These are phyloP conservation scores for Yamadazyma blattariae DNA, from an alignment of 1,139 yeast species.

Conservation along the genomic window DNA sequence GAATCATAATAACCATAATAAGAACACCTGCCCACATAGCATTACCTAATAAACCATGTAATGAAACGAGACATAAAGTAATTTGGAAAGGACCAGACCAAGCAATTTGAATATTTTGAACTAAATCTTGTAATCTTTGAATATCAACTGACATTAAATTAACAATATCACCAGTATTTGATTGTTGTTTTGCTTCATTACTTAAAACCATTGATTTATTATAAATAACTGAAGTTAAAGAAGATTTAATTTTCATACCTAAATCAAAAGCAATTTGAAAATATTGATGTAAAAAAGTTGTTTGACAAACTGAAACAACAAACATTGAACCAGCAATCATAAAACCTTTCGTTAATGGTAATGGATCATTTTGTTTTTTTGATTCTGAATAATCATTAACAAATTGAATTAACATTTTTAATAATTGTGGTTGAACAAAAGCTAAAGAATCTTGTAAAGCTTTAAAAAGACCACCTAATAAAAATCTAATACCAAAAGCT, in stretches of 20 bases:
- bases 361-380: slow-evolving; percentile 27
- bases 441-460: slow-evolving; percentile 76
- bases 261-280: slow-evolving; percentile 85
- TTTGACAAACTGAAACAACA: slow-evolving; percentile 75
- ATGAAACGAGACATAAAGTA: slow-evolving; percentile 68
- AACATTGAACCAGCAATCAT: slow-evolving; percentile 86
- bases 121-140: slow-evolving; percentile 86
- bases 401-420: slow-evolving; percentile 71
- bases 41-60: slow-evolving; percentile 76
- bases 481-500: slow-evolving; percentile 70
- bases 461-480: slow-evolving; percentile 77
- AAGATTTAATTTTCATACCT: slow-evolving; percentile 86
- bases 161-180: slow-evolving; percentile 95
- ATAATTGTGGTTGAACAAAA: slow-evolving; percentile 85
- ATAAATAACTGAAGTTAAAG: slow-evolving; percentile 77
- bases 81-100: slow-evolving; percentile 99
- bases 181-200: slow-evolving; percentile 74
- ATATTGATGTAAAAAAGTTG: slow-evolving; percentile 86
- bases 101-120: slow-evolving; percentile 79
- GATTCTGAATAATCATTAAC: slow-evolving; percentile 71
- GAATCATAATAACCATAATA: slow-evolving; percentile 81
- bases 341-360: slow-evolving; percentile 76
- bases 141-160: slow-evolving; percentile 96
- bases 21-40: slow-evolving; percentile 97
- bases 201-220: slow-evolving; percentile 78